Percentiles rank a stretch among this genome's conserved stretches.
Conservation (phyloP, 169 alveolate species). For the Babesia gibsoni region DNA sequence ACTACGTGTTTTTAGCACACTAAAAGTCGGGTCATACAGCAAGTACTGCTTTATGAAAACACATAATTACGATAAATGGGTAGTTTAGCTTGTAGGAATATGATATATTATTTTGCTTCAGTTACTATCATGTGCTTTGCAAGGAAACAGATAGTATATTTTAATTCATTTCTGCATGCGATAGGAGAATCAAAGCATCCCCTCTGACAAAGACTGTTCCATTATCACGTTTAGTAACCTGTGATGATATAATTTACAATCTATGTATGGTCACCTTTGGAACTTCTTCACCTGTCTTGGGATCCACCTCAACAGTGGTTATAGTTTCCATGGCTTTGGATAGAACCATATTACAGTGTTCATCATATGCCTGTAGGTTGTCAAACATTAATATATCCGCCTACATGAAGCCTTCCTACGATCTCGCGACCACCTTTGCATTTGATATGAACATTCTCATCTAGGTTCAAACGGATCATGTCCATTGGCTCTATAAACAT, state of each 20-base stretch:
- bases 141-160: no score
- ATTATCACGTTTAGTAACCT: constrained; percentile 62
- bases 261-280: constrained; percentile 29
- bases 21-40: constrained; percentile 55
- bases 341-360: constrained; percentile 88
- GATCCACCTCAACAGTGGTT: constrained; percentile 41
- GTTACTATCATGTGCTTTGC: no score
- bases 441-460: constrained; percentile 82
- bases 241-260: background rate
- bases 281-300: constrained; percentile 36
- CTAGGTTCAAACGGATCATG: constrained; percentile 83
- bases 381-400: background rate
- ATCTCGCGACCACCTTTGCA: constrained; percentile 89
- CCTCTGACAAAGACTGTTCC: constrained; percentile 86
- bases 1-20: constrained; percentile 39
- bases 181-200: constrained; percentile 84
- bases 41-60: constrained; percentile 55
- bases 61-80: no score
- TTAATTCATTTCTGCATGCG: constrained; percentile 61
- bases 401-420: constrained; percentile 84
- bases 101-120: no score
- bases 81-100: no score
- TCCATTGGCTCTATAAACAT: constrained; percentile 85
- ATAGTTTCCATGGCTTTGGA: constrained; percentile 86
- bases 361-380: constrained; percentile 83